A percentile compares a stretch with the other conserved stretches of the same genome.
Conservation (phyloP, 2,329 filamentous ascomycete species). For the Nigrospora osmanthi region DNA sequence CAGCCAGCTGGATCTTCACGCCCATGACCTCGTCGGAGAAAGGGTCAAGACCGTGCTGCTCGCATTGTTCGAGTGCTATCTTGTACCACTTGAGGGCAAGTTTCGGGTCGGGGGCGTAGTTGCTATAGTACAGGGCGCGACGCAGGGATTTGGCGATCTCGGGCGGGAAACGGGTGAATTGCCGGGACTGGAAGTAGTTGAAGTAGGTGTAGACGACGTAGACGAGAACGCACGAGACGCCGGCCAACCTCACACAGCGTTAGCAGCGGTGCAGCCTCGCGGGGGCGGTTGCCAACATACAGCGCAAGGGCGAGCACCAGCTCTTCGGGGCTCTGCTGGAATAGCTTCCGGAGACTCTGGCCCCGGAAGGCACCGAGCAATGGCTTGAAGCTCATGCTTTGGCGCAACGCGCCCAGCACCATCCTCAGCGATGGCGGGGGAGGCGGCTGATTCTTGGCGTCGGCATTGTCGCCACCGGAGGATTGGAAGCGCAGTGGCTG, state of each 20-base stretch:
- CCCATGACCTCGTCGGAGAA: slow-evolving; percentile 89
- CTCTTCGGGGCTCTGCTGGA: slow-evolving; percentile 34
- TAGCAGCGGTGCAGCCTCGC: no score
- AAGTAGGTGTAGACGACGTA: slow-evolving; percentile 40
- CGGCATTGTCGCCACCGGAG: slow-evolving; percentile 7
- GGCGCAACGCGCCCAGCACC: slow-evolving; percentile 20
- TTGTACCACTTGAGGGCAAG: slow-evolving; percentile 79
- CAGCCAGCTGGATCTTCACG: slow-evolving; percentile 74
- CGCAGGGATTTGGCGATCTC: slow-evolving; percentile 72
- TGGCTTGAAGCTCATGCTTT: slow-evolving; percentile 24
- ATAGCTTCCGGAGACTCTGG: slow-evolving; percentile 27
- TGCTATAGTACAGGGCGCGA: slow-evolving; percentile 79
- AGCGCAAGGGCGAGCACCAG: slow-evolving; percentile 31
- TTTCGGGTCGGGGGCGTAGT: slow-evolving; percentile 65
- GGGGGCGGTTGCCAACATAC: slow-evolving; percentile 19
- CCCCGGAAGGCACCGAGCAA: slow-evolving; percentile 28
- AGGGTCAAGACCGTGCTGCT: slow-evolving; percentile 71
- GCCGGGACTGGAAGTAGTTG: slow-evolving; percentile 44
- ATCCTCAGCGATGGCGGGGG: slow-evolving; percentile 15
- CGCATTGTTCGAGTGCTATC: slow-evolving; percentile 66
- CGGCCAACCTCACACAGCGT: slow-evolving; percentile 22
- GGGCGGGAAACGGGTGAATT: slow-evolving; percentile 56
- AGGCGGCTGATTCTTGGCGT: slow-evolving; percentile 5
- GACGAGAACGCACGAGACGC: slow-evolving; percentile 19
- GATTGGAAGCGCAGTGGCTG: slow-evolving; percentile 18